These are phyloP conservation scores for Iris macrosiphon DNA, from an alignment of 106 monocot species.

Conservation along the genomic window DNA sequence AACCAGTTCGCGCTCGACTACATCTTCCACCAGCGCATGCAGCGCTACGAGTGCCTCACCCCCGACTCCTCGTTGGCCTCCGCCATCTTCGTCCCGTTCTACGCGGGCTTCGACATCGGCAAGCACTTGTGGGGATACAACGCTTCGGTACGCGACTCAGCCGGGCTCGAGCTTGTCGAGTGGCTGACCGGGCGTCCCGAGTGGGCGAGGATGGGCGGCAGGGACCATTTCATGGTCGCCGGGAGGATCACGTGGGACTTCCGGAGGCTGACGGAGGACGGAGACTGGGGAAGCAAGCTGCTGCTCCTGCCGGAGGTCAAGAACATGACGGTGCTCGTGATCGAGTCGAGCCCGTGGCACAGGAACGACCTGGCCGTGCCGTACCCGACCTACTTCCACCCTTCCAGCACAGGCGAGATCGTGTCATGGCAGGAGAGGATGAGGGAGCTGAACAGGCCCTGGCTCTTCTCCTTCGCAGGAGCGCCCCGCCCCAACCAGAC, in stretches of 20 bases:
- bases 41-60: slow-evolving; percentile 22
- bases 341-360: slow-evolving; percentile 40
- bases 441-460: slow-evolving; percentile 9
- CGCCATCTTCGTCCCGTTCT: slow-evolving; percentile 20
- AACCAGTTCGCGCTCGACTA: slow-evolving; percentile 36
- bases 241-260: slow-evolving; percentile 49
- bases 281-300: slow-evolving; percentile 27
- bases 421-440: slow-evolving; percentile 34
- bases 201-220: slow-evolving; percentile 37
- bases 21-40: slow-evolving; percentile 42
- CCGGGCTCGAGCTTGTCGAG: slow-evolving; percentile 9
- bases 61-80: slow-evolving; percentile 15
- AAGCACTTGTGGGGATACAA: slow-evolving; percentile 18
- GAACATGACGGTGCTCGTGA: slow-evolving; percentile 29
- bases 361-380: slow-evolving; percentile 28
- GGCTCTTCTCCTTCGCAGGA: slow-evolving; percentile 47
- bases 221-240: slow-evolving; percentile 41
- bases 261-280: slow-evolving; percentile 9
- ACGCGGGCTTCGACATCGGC: slow-evolving; percentile 19
- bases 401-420: slow-evolving; percentile 14
- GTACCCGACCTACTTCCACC: slow-evolving; percentile 51
- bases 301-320: slow-evolving; percentile 17
- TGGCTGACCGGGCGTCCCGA: slow-evolving; percentile 38
- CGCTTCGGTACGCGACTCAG: slow-evolving; percentile 12
- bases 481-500: slow-evolving; percentile 26